phyloP scores from a whole-genome alignment of 1,139 yeast species.

The Nadsonia starkeyi-henricii region DNA sequence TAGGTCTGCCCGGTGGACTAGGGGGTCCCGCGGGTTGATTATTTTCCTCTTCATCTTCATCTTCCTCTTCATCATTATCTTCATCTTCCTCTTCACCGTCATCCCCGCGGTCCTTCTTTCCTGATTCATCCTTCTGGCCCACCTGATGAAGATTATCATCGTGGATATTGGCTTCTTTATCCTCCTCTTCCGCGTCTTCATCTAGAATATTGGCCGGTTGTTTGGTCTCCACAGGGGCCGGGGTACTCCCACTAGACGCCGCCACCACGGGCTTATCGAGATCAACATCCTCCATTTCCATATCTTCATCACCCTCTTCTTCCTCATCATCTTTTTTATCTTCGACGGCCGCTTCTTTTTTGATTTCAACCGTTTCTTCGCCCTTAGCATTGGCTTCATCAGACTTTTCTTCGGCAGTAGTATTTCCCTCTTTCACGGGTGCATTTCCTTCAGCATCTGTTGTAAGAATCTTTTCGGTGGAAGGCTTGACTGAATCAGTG shows the following conservation, averaged over 20 bases:
- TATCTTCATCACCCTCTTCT: slow-evolving; percentile 8
- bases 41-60: slow-evolving; percentile 9
- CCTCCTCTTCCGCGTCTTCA: slow-evolving; percentile 24
- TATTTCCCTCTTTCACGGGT: too few relatives aligned
- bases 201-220: background rate
- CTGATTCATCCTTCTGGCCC: slow-evolving; percentile 8
- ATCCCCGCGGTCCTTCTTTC: too few relatives aligned
- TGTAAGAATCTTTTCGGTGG: too few relatives aligned
- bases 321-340: slow-evolving; percentile 8
- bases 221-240: too few relatives aligned
- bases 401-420: too few relatives aligned
- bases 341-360: slow-evolving; percentile 1
- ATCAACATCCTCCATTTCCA: slow-evolving; percentile 15
- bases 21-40: slow-evolving; percentile 10
- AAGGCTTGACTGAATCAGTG: too few relatives aligned
- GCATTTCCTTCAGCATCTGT: too few relatives aligned
- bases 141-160: too few relatives aligned
- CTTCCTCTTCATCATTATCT: slow-evolving; percentile 9
- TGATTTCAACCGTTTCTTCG: background rate
- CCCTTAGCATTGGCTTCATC: too few relatives aligned
- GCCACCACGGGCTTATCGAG: background rate
- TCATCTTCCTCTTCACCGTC: slow-evolving; percentile 11
- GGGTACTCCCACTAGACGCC: background rate
- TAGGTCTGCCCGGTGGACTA: slow-evolving; percentile 29
- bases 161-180: slow-evolving; percentile 20